Base-by-base conservation (phyloP, 1,139 yeast genomes). In the Fermentozyma sake region DNA sequence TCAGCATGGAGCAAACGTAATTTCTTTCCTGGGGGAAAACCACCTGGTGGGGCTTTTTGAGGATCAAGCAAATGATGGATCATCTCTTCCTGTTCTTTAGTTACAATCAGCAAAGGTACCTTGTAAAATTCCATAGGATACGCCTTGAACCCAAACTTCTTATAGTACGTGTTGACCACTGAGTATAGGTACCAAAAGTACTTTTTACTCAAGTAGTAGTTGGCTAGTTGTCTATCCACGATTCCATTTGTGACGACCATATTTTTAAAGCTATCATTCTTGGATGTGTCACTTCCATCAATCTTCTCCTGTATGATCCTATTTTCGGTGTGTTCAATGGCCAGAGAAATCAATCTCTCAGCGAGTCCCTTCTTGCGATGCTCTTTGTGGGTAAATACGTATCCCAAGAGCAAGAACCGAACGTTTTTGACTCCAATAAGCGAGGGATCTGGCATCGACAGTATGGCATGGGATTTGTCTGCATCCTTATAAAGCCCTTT, bases 181-280 rank as follows among this genome's bases (percentile, higher is more conserved):
- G 71, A 63, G 38, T 63, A 61, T 30, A 64, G 49, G 12, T 42
- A 40, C 72, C 42, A 38, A 30, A 62, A 50, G 36, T 59, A 63
- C 33, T 60, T 44, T 33, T 62, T 60, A 18, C 60, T 41, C 38
- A 65, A 50, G 31, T 60, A 58, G 30, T 63, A 56, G 32, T 50
- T 46, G 15, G 65, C 68, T 44, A 64, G 48, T 8, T 38, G 39
- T 5, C 24, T 19, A 36, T 64, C 70, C 6, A 61, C 32, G n/a
- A 33, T 23, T 1, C 66, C 64, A 20, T 47, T 42, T 10, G 48
- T 37, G 9, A 29, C 31, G 9, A 60, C 64, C 66, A 61, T 54
- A 30, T 42, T 47, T 29, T 45, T 48, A 40, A 63, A 61, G 26
- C 49, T 52, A 31, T 54, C 63, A 14, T 42, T 38, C 24, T 50